Percentiles rank a stretch among this genome's conserved stretches.
Conservation (phyloP, 441 rosid genomes). For the Dalechampia spathulata region DNA sequence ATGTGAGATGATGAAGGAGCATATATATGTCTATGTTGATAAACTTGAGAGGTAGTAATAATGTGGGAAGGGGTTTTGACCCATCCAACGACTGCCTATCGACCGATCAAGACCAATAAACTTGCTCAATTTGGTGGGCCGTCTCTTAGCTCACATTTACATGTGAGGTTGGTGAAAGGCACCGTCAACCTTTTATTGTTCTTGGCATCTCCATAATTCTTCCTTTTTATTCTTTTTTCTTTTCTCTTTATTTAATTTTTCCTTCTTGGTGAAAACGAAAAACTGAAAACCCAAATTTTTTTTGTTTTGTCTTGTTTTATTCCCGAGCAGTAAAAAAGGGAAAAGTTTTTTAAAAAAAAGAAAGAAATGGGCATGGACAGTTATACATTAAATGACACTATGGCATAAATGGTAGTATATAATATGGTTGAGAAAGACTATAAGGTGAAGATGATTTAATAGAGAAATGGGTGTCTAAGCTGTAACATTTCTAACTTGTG, state of each 20-base stretch:
- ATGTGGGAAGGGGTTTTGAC: too few relatives aligned
- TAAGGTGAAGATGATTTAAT: slow-evolving; percentile 1
- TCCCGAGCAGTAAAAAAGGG: slow-evolving; percentile 1
- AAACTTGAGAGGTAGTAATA: slow-evolving; percentile 6
- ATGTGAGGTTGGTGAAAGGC: slow-evolving; percentile 53
- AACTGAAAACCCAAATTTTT: neutral
- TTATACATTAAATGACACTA: neutral
- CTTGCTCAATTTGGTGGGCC: slow-evolving; percentile 40
- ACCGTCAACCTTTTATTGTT: slow-evolving; percentile 31
- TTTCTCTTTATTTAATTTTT: too few relatives aligned
- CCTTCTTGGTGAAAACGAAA: too few relatives aligned
- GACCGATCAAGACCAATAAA: slow-evolving; percentile 31
- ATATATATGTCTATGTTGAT: too few relatives aligned
- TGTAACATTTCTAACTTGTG: slow-evolving; percentile 3
- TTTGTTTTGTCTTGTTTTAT: neutral
- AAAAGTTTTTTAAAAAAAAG: too few relatives aligned
- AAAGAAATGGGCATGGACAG: neutral
- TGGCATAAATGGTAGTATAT: slow-evolving; percentile 9
- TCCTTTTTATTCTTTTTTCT: too few relatives aligned
- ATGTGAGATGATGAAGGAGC: too few relatives aligned
- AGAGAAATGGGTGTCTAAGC: neutral
- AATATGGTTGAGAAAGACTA: slow-evolving; percentile 5
- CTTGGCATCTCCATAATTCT: slow-evolving; percentile 13
- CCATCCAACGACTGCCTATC: slow-evolving; percentile 21
- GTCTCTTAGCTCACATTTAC: slow-evolving; percentile 26